These are phyloP conservation scores for Stygiomarasmius scandens DNA, from an alignment of 1,284 basidiomycete species.

Conservation along the genomic window DNA sequence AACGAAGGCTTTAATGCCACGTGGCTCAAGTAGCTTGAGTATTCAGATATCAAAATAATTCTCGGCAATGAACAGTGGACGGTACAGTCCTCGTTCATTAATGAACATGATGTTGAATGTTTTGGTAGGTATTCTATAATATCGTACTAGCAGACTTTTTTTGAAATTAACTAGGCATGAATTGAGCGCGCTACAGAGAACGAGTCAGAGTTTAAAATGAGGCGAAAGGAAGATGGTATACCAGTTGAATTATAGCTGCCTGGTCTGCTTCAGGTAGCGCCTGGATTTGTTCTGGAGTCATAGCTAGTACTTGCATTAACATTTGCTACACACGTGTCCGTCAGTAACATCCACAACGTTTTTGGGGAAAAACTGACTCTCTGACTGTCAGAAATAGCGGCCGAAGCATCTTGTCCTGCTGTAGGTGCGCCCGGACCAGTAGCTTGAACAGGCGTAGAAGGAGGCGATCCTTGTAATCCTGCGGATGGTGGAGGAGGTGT, in stretches of 20 bases:
- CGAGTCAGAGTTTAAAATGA: too few relatives aligned
- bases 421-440: slow-evolving; percentile 19
- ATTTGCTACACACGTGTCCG: slow-evolving; percentile 55
- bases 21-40: too few relatives aligned
- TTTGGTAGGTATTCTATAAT: too few relatives aligned
- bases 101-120: too few relatives aligned
- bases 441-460: slow-evolving; percentile 31
- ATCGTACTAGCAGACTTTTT: too few relatives aligned
- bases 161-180: too few relatives aligned
- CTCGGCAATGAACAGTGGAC: too few relatives aligned
- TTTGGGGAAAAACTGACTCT: not conserved
- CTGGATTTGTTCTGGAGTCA: slow-evolving; percentile 89
- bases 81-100: too few relatives aligned
- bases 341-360: not conserved
- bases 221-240: slow-evolving; percentile 27
- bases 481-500: slow-evolving; percentile 26
- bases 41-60: too few relatives aligned
- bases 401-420: slow-evolving; percentile 22
- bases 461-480: slow-evolving; percentile 15
- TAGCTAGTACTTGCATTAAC: slow-evolving; percentile 83
- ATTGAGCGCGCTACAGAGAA: too few relatives aligned
- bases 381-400: slow-evolving; percentile 12
- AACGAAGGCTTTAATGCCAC: too few relatives aligned
- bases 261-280: slow-evolving; percentile 82
- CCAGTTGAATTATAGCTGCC: slow-evolving; percentile 84